Percentiles rank a stretch among this genome's conserved stretches.
Evolutionary conservation across 2,329 filamentous ascomycete genomes (phyloP).

Genomic region (Endocalyx cinctus): DNA sequence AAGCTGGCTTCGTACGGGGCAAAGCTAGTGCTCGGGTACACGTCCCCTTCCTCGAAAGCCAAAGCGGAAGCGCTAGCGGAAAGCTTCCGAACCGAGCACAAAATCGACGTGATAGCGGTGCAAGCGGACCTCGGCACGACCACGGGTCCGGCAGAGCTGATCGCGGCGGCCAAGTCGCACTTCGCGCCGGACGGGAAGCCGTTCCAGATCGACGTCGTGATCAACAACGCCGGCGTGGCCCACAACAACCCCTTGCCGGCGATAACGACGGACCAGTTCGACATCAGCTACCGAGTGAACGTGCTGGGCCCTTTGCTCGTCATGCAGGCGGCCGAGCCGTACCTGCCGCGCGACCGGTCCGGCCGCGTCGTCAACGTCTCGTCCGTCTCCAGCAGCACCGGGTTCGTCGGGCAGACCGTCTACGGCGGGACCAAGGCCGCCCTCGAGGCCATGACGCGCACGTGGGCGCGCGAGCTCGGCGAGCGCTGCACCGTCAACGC

Average conservation of each 20-base stretch:
- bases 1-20: constrained; percentile 70
- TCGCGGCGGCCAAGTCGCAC: constrained; percentile 54
- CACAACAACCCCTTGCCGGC: constrained; percentile 60
- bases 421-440: constrained; percentile 57
- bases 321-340: constrained; percentile 65
- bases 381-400: constrained; percentile 46
- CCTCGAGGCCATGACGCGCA: constrained; percentile 54
- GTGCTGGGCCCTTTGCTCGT: constrained; percentile 77
- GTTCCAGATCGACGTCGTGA: constrained; percentile 74
- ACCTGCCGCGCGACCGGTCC: constrained; percentile 64
- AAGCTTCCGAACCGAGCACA: constrained; percentile 51
- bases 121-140: constrained; percentile 68
- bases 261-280: constrained; percentile 57
- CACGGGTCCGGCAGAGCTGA: constrained; percentile 54
- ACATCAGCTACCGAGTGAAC: constrained; percentile 71
- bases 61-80: constrained; percentile 58
- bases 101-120: constrained; percentile 55
- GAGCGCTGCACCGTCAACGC: constrained; percentile 52
- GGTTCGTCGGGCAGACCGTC: constrained; percentile 50
- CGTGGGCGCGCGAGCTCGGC: constrained; percentile 53
- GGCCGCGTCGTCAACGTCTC: constrained; percentile 54
- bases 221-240: constrained; percentile 79
- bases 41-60: constrained; percentile 35
- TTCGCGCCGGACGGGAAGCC: constrained; percentile 40
- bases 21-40: constrained; percentile 68